Evolutionary conservation across 306 rosid species (phyloP), one percentile per base, ranked within the genome.

Genomic region (Vigna angularis): DNA sequence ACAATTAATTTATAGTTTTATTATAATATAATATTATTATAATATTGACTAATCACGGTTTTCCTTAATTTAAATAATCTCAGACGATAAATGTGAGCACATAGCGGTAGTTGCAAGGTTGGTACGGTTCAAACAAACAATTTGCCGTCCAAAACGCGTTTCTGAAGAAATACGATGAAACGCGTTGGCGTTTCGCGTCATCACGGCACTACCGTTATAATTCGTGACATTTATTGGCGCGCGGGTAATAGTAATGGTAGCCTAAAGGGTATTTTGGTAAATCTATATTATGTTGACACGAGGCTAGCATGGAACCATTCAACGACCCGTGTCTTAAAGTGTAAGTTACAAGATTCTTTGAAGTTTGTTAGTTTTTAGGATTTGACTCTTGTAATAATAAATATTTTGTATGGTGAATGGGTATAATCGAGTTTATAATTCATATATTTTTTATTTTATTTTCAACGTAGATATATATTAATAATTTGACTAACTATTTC

Each of bases 131-230:
- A n/a, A n/a, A 87, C 90, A 73, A 86, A 87, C 87, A 74, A 80
- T 79, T 73, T 68, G 82, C 81, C 87, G 89, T 85, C 93, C 84
- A 83, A 85, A 88, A 85, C 93, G 93, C 87, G 89, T 81, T 87
- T 89, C 84, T 0, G 32, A 13, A 3, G 68, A 34, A 34, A 34
- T 16, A 34, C 66, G 1, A 30, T 2, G 20, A 62, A 30, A 62
- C 66, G 20, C 69, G 34, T 12, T 74, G 48, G 0, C 20, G 56
- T 50, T n/a, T 16, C 12, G 26, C 0, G 3, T 52, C 26, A 7
- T 17, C 4, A 51, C 57, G 24, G 57, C 17, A 16, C 57, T 51
- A 51, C 82, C 74, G 84, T 73, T 14, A 28, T 4, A 9, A n/a
- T 24, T 34, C 40, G 15, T 5, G 9, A 28, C 9, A 22, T 36